These are phyloP conservation scores for Begonia fuchsioides DNA, from an alignment of 306 rosid species.

Conservation along the genomic window DNA sequence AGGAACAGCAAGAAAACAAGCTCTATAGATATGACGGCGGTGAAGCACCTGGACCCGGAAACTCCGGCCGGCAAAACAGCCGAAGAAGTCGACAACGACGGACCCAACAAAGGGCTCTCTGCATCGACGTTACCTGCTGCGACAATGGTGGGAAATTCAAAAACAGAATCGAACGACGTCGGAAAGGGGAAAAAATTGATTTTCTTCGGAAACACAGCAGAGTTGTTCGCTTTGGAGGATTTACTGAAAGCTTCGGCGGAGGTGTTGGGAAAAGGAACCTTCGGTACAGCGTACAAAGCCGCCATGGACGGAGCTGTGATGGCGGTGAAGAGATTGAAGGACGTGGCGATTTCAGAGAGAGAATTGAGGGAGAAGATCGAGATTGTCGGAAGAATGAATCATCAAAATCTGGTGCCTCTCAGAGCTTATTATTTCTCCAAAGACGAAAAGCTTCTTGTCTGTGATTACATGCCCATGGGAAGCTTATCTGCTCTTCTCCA, in stretches of 20 bases:
- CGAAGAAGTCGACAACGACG: conserved; percentile 15
- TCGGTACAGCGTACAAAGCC: conserved; percentile 42
- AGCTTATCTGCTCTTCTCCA: conserved; percentile 43
- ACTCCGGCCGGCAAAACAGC: conserved; percentile 9
- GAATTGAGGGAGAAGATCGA: conserved; percentile 39
- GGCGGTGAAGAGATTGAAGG: conserved; percentile 45
- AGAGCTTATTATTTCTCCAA: conserved; percentile 32
- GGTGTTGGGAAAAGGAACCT: conserved; percentile 43
- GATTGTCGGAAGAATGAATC: conserved; percentile 31
- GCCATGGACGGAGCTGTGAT: conserved; percentile 34
- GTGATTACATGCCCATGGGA: conserved; percentile 51
- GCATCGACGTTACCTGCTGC: conserved; percentile 19
- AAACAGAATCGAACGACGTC: conserved; percentile 6
- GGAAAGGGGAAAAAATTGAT: conserved; percentile 22
- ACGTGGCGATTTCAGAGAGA: conserved; percentile 23
- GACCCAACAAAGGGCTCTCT: conserved; percentile 11
- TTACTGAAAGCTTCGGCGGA: conserved; percentile 42
- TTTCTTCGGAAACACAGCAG: conserved; percentile 25
- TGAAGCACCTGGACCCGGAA: conserved; percentile 23
- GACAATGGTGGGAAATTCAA: conserved; percentile 13
- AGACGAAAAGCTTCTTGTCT: conserved; percentile 45
- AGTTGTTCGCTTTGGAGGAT: conserved; percentile 41
- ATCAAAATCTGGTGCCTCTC: conserved; percentile 28
- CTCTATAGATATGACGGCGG: conserved; percentile 22
- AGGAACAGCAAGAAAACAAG: conserved; percentile 25